phyloP scores from a whole-genome alignment of 345 rosid species.

The Excoecaria agallocha region DNA sequence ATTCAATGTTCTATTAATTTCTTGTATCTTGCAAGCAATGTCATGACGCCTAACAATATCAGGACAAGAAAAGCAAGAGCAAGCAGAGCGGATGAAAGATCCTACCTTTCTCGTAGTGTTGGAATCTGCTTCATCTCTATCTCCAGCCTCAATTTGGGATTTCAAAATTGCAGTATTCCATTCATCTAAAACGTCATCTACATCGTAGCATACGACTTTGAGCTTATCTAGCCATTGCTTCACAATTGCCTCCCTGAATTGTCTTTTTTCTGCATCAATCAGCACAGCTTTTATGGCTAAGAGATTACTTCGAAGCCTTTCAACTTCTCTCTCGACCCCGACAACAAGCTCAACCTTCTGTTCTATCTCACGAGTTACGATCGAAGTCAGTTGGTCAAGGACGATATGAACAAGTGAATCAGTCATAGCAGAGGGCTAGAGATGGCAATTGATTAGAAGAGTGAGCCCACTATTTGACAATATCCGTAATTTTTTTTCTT shows the following conservation, averaged over 20 bases:
- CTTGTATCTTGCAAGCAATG: not conserved
- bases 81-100: not conserved
- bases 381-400: not conserved
- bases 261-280: conserved; percentile 10
- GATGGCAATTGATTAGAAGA: too few species aligned
- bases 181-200: conserved; percentile 15
- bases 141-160: not conserved
- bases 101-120: conserved; percentile 4
- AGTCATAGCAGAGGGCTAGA: not conserved
- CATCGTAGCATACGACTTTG: conserved; percentile 1
- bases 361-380: not conserved
- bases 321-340: not conserved
- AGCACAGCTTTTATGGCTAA: conserved; percentile 6
- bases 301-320: not conserved
- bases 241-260: not conserved
- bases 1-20: not conserved
- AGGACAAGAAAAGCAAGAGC: not conserved
- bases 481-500: too few species aligned
- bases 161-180: conserved; percentile 1
- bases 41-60: not conserved
- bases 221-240: conserved; percentile 6
- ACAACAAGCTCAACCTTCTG: not conserved
- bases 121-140: not conserved
- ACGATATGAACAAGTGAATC: conserved; percentile 1
- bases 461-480: too few species aligned